Conservation (phyloP, 2,329 filamentous ascomycete species). For the Fusarium abutilonis region DNA sequence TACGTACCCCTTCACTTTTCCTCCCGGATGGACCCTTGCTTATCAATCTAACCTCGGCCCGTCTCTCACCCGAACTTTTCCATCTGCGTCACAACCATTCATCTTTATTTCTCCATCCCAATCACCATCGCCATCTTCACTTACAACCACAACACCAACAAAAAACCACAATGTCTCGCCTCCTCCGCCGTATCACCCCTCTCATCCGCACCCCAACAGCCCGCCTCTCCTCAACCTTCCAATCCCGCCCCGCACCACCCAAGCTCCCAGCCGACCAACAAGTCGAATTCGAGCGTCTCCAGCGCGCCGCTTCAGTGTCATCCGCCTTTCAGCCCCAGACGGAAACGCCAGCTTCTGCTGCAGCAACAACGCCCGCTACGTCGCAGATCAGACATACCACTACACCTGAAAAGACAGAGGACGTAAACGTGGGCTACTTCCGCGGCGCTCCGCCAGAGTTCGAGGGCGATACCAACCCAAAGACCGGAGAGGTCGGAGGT, state of each 20-base stretch:
- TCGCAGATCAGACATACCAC: conserved; percentile 35
- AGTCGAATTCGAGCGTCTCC: conserved; percentile 88
- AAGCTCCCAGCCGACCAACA: conserved; percentile 89
- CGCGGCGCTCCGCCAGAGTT: conserved; percentile 89
- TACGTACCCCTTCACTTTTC: conserved; percentile 3
- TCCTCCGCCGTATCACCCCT: conserved; percentile 33
- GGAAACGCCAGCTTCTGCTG: background rate
- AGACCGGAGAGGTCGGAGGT: conserved; percentile 93
- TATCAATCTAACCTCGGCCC: conserved; percentile 36
- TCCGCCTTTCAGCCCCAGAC: conserved; percentile 53
- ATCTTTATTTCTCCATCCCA: conserved; percentile 11
- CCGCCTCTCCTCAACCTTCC: conserved; percentile 52
- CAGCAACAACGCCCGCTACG: conserved; percentile 42
- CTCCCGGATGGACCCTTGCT: too few relatives aligned
- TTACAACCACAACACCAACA: background rate
- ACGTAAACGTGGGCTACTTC: conserved; percentile 69
- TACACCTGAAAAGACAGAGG: conserved; percentile 48
- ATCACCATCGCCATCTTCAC: background rate
- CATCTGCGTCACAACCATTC: background rate
- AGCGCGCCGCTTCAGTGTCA: conserved; percentile 66
- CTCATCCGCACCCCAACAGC: conserved; percentile 42
- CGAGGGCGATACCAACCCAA: conserved; percentile 88
- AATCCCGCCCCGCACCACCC: conserved; percentile 75
- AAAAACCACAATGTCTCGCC: conserved; percentile 33
- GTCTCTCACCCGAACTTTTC: conserved; percentile 31